phyloP scores from a whole-genome alignment of 2,329 filamentous ascomycete species.

The Fusarium begoniae region DNA sequence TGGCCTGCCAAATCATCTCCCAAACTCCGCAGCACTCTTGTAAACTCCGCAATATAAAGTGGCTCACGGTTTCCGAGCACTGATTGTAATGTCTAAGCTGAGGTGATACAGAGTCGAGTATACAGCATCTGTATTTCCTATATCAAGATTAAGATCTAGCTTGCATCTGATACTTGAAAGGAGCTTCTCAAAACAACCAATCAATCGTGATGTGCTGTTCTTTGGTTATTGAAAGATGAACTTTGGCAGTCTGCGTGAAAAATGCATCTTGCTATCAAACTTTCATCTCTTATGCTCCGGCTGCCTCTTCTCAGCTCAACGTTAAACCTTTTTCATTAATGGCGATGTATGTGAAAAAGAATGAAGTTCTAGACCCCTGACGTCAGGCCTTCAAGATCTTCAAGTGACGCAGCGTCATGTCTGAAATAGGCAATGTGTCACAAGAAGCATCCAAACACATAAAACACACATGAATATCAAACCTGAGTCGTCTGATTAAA shows the following conservation, averaged over 20 bases:
- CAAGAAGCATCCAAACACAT: background rate
- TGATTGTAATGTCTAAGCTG: background rate
- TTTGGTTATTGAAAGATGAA: background rate
- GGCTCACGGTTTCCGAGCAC: background rate
- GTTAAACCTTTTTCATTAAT: background rate
- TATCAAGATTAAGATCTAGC: background rate
- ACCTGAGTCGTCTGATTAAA: background rate
- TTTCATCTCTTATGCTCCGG: background rate
- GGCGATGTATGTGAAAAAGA: background rate
- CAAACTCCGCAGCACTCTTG: slow-evolving; percentile 25
- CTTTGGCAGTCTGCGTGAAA: background rate
- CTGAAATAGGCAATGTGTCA: slow-evolving; percentile 2
- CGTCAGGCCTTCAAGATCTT: background rate
- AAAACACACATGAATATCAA: background rate
- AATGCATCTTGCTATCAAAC: background rate
- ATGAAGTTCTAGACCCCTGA: background rate
- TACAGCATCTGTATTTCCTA: background rate
- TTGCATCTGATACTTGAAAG: background rate
- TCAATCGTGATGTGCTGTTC: background rate
- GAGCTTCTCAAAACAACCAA: background rate
- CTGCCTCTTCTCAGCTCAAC: background rate
- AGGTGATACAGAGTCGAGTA: background rate
- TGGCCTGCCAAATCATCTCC: background rate
- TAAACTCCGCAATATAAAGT: slow-evolving; percentile 27
- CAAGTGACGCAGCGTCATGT: background rate